Evolutionary conservation across 225 moss, liverwort and hornwort species (phyloP).

Genomic region (Polytrichum commune): DNA sequence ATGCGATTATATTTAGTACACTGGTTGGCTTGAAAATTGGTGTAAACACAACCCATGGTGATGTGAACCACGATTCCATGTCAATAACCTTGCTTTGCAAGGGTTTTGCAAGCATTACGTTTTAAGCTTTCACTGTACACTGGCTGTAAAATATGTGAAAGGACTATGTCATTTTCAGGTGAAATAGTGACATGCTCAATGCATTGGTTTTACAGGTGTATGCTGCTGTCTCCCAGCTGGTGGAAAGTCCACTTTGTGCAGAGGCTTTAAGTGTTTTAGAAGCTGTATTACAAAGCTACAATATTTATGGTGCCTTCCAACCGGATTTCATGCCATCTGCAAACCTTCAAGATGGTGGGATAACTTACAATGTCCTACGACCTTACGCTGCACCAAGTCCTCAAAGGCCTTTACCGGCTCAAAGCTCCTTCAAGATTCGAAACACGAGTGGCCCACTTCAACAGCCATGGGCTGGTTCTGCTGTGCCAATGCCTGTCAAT

Average conservation of each 20-base stretch:
- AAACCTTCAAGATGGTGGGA: conserved; percentile 65
- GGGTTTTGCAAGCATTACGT: no score
- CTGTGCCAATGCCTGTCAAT: conserved; percentile 41
- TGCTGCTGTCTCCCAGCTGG: conserved; percentile 94
- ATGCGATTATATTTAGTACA: no score
- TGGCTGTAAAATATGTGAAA: no score
- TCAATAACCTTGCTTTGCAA: no score
- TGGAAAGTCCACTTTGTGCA: conserved; percentile 82
- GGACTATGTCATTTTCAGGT: no score
- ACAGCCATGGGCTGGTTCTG: conserved; percentile 68
- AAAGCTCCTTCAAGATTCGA: conserved; percentile 80
- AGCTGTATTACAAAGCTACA: conserved; percentile 94
- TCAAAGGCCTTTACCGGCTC: conserved; percentile 61
- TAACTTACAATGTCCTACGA: conserved; percentile 48
- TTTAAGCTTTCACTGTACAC: no score
- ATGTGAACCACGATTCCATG: no score
- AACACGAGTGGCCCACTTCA: conserved; percentile 71
- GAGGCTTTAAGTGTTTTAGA: conserved; percentile 97
- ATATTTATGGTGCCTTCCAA: conserved; percentile 59
- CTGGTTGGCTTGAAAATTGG: no score
- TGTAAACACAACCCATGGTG: no score
- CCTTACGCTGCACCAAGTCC: conserved; percentile 43
- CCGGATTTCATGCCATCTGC: conserved; percentile 39
- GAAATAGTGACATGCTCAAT: not conserved
- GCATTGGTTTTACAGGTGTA: conserved; percentile 46